phyloP scores from a whole-genome alignment of 2,329 filamentous ascomycete genomes.

The Fusarium pseudocircinatum region DNA sequence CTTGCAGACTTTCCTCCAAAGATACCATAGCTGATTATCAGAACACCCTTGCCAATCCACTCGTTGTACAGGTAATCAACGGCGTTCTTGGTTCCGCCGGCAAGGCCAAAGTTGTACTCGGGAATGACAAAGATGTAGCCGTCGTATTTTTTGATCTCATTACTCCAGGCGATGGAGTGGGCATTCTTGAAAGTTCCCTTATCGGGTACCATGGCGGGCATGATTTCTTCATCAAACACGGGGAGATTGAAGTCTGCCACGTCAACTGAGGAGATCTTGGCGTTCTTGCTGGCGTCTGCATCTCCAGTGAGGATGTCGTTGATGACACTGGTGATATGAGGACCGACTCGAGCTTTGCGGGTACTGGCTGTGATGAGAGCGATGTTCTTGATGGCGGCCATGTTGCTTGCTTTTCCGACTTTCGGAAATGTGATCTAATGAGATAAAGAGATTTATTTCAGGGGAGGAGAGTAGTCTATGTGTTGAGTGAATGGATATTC shows the following conservation, averaged over 20 bases:
- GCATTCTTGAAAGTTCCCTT: slow-evolving; percentile 48
- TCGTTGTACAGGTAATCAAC: slow-evolving; percentile 70
- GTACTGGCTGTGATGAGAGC: slow-evolving; percentile 25
- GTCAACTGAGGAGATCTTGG: slow-evolving; percentile 9
- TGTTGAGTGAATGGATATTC: not conserved
- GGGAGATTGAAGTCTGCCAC: slow-evolving; percentile 49
- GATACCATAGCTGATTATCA: slow-evolving; percentile 30
- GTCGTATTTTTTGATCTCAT: slow-evolving; percentile 54
- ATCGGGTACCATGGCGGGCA: slow-evolving; percentile 51
- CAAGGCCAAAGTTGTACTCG: slow-evolving; percentile 66
- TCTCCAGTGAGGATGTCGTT: slow-evolving; percentile 16
- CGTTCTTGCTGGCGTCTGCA: not conserved
- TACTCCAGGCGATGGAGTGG: slow-evolving; percentile 57
- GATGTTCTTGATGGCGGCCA: slow-evolving; percentile 12
- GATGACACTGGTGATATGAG: not conserved
- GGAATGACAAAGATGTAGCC: slow-evolving; percentile 61
- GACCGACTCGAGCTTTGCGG: slow-evolving; percentile 12
- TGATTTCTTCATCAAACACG: slow-evolving; percentile 54
- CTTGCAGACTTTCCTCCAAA: slow-evolving; percentile 3
- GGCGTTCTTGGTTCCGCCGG: slow-evolving; percentile 67
- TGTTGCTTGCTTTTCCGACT: no score
- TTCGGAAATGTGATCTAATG: no score
- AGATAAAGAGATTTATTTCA: not conserved
- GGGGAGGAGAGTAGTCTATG: not conserved
- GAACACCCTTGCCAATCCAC: slow-evolving; percentile 47